Conservation (phyloP, 768 basidiomycete genomes). For the Rhizopogon vinicolor region DNA sequence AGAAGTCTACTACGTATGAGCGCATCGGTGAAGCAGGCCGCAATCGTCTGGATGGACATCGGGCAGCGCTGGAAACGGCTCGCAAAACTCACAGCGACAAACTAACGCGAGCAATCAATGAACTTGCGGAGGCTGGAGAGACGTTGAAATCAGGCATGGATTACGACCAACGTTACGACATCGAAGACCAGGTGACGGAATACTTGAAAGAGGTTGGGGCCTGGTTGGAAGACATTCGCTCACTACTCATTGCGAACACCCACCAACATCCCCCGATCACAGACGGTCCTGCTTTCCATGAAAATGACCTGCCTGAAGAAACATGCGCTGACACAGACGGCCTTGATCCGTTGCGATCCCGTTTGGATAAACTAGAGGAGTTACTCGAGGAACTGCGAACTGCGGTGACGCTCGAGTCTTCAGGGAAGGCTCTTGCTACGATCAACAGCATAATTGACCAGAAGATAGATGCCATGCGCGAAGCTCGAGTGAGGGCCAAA, state of each 20-base stretch:
- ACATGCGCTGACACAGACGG: not conserved
- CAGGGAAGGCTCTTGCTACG: conserved; percentile 13
- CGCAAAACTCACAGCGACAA: conserved; percentile 18
- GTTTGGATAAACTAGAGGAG: conserved; percentile 20
- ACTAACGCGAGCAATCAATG: conserved; percentile 17
- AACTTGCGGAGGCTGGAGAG: conserved; percentile 20
- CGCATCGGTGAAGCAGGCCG: conserved; percentile 27
- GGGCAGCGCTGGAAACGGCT: conserved; percentile 22
- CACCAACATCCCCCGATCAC: conserved; percentile 2
- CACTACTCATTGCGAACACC: conserved; percentile 17
- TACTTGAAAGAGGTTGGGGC: conserved; percentile 22
- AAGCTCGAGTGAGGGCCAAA: conserved; percentile 16
- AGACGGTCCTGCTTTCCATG: not conserved
- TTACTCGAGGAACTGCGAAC: conserved; percentile 26
- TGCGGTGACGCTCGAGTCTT: conserved; percentile 21
- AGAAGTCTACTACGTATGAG: conserved; percentile 23
- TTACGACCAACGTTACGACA: conserved; percentile 22
- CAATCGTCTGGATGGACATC: conserved; percentile 22
- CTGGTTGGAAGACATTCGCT: conserved; percentile 19
- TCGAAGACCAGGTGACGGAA: conserved; percentile 12
- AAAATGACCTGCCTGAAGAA: not conserved
- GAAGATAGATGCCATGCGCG: conserved; percentile 16
- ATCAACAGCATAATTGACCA: conserved; percentile 13
- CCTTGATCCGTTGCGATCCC: conserved; percentile 9
- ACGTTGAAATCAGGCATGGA: conserved; percentile 17